Evolutionary conservation across 1,284 basidiomycete genomes (phyloP), one percentile per base, ranked within the genome.

Genomic region (Xerocomus cyaneibrunnescens): DNA sequence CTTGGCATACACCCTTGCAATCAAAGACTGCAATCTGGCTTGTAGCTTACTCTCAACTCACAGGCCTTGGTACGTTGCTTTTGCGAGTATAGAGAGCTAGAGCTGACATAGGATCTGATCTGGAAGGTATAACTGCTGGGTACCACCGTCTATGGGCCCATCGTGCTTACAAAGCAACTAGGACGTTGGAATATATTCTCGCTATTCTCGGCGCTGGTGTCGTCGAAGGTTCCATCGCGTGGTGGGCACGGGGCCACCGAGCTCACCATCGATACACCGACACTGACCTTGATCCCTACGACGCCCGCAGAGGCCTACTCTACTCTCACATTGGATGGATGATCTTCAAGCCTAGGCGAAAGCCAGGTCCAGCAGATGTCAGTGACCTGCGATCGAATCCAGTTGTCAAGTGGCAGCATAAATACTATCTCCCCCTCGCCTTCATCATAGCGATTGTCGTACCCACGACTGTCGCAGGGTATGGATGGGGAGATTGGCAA

Each of bases 201-300:
- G 87, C 89, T 16, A 62, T 86, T 36, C 83, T 85, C n/a, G 92
- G 91, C 51, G 84, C 89, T 1, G 91, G 91, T 45, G 87, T 90
- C 14, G 87, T 92, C 40, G 82, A 94, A 66, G 92, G 91, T 22
- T 91, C 89, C 28, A 92, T 94, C 74, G 86, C 86, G 66, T 94
- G 92, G 92, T 95, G 92, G 92, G 84, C 83, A 27, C 80, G 91
- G 40, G 89, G 89, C 52, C 92, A 95, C 76, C 86, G 92, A 55
- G 90, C 92, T 7, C 91, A 94, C 73, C 92, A 94, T 71, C 81
- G 91, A 49, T 94, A 94, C 77, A 94, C 92, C 65, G 93, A 95
- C 76, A 94, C 92, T 61, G 88, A 93, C 51, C 85, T 95, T 57
- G 92, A 94, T 74, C 92, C 92, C 0, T 95, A 94, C 76, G 87